Evolutionary conservation across 768 basidiomycete genomes (phyloP), one percentile per base, ranked within the genome.

Genomic region (Rhizopogon rudus): DNA sequence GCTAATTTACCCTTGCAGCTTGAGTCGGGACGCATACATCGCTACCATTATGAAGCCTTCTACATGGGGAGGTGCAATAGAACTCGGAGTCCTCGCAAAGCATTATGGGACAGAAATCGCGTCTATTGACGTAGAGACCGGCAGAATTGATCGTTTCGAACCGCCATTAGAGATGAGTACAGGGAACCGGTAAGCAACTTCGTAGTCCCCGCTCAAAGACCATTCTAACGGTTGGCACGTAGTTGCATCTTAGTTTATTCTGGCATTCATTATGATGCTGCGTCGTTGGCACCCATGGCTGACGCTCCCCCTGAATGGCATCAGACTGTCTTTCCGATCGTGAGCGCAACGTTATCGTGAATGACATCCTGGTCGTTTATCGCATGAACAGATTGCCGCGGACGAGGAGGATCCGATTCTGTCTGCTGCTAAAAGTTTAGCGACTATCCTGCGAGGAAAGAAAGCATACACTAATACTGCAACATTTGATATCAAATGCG

Each of bases 1-100:
- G 37, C 57, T 51, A 37, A 41, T 53, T 48, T 41, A 13, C 40
- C 41, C 44, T 40, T 29, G 5, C 37, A 92, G 75, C 63, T 86
- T 65, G 53, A 76, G 70, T 3, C 75, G 77, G n/a, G 80, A 82
- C 31, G 76, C 84, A 49, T 98, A 98, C 70, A 88, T 93, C 58
- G 60, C 75, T 5, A 89, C 88, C 4, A 98, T 98, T 59, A 75
- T 84, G 46, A 87, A 85, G 44, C 83, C 91, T 1, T 73, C 80
- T 2, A 82, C 88, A 1, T 98, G 96, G 96, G 96, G 96, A 49
- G 96, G 96, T 14, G 96, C 96, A 1, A 98, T 98, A 65, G 94
- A 94, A 71, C 83, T 98, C 2, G 75, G 85, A 6, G 83, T 98
- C 59, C 84, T 98, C 57, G 84, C 95, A 3, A 74, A 81, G 7